Evolutionary conservation across 371 early-diverging fungal genomes (phyloP), one percentile per base, ranked within the genome.

Genomic region (Saksenaea vasiformis): DNA sequence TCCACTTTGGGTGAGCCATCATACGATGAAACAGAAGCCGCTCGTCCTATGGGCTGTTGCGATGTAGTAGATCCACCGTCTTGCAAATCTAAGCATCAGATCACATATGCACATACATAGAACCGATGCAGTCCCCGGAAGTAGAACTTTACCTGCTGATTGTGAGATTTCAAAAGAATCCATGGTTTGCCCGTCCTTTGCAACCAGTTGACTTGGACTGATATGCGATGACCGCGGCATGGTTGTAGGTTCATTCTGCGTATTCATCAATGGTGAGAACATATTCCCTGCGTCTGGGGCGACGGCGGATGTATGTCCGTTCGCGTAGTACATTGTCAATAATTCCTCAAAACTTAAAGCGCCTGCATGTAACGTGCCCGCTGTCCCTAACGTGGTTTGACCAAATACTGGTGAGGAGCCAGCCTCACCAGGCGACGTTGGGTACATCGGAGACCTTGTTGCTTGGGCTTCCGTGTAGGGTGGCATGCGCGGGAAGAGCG

Each of bases 191-290:
- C 19, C 22, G 19, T 61, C 61, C 31, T 61, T 37, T 36, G 47
- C 5, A 37, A 74, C 61, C 8, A 78, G 61, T 41, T 78, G 78
- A 19, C 71, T 69, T 4, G 78, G 78, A 59, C 71, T 71, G 61
- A 78, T 74, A 37, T 66, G 66, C 10, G 66, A 56, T 71, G 74
- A 8, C 24, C 51, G 51, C 22, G n/a, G 22, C 3, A 47, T 22
- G 24, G 19, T 11, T 3, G 51, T 47, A 22, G 51, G 10, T 22
- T 47, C 56, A 11, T 26, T 56, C 47, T 56, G 64, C 9, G 27
- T 35, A 11, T 28, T 22, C 43, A 68, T 55, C 27, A 64, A 55
- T 54, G 47, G 28, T n/a, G 55, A 60, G n/a, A 60, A 44, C 61
- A 59, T 39, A 19, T 31, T 51, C 5, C 58, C 54, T 39, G 58